Conservation (phyloP, 2,329 filamentous ascomycete species). For the Venturia pyrina region DNA sequence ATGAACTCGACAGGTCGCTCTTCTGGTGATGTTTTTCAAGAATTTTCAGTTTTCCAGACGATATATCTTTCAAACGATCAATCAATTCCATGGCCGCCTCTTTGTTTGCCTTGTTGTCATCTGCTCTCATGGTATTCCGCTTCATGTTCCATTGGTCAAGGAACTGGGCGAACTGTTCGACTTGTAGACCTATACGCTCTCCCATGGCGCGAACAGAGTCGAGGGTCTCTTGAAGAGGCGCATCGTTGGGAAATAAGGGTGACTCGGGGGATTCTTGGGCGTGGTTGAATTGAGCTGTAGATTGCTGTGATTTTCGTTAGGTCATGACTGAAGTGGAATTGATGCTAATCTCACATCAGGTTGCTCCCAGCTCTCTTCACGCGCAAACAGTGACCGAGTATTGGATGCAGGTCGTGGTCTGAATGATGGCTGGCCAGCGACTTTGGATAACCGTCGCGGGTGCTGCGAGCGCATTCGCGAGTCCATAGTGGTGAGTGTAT, state of each 20-base stretch:
- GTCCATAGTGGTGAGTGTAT: not conserved
- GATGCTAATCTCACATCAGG: not conserved
- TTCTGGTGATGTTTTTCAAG: not conserved
- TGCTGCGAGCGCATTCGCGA: not conserved
- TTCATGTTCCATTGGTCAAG: slow-evolving; percentile 5
- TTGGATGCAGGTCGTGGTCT: not conserved
- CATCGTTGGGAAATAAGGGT: slow-evolving; percentile 25
- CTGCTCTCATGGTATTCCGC: not conserved
- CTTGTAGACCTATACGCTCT: slow-evolving; percentile 59
- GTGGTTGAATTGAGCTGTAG: not conserved
- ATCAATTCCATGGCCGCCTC: slow-evolving; percentile 49
- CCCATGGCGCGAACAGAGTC: slow-evolving; percentile 28
- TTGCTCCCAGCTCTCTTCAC: slow-evolving; percentile 4
- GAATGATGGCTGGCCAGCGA: not conserved
- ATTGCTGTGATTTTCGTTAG: not conserved
- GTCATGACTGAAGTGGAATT: not conserved
- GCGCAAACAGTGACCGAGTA: not conserved
- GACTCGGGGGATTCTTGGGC: not conserved
- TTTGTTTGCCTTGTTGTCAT: slow-evolving; percentile 3
- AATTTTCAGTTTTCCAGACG: not conserved
- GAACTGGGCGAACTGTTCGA: slow-evolving; percentile 64
- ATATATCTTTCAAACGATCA: slow-evolving; percentile 9
- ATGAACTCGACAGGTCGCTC: not conserved
- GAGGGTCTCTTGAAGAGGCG: slow-evolving; percentile 53
- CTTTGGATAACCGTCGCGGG: not conserved